Evolutionary conservation across 106 monocot genomes (phyloP).

Genomic region (Acorus calamus): DNA sequence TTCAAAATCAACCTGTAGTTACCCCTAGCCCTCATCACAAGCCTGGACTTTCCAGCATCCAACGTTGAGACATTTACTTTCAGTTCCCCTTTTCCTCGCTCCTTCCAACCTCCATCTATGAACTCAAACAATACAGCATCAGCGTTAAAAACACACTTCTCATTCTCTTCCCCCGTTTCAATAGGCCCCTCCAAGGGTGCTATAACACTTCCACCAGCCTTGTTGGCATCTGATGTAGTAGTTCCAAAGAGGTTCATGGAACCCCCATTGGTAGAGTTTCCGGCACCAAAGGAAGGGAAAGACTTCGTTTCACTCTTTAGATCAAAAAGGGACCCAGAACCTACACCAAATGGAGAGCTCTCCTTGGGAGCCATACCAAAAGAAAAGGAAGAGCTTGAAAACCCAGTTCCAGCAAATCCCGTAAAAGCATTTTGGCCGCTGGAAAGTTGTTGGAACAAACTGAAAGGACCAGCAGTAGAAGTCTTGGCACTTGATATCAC

Average conservation of each 20-base stretch:
- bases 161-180: slow-evolving; percentile 97
- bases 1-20: slow-evolving; percentile 87
- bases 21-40: slow-evolving; percentile 83
- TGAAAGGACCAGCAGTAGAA: slow-evolving; percentile 24
- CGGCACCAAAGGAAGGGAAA: slow-evolving; percentile 30
- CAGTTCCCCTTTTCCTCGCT: slow-evolving; percentile 87
- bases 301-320: slow-evolving; percentile 21
- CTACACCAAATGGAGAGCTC: slow-evolving; percentile 28
- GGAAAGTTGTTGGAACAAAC: slow-evolving; percentile 75
- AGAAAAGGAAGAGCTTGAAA: slow-evolving; percentile 58
- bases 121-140: slow-evolving; percentile 93
- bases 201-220: slow-evolving; percentile 12
- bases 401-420: slow-evolving; percentile 80
- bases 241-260: slow-evolving; percentile 12
- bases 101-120: slow-evolving; percentile 89
- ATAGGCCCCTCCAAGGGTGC: slow-evolving; percentile 57
- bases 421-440: slow-evolving; percentile 96
- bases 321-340: slow-evolving; percentile 37
- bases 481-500: background rate
- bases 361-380: slow-evolving; percentile 50
- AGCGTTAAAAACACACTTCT: slow-evolving; percentile 58
- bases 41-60: slow-evolving; percentile 50
- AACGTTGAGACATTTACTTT: slow-evolving; percentile 54
- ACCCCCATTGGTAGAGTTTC: slow-evolving; percentile 30
- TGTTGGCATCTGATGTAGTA: slow-evolving; percentile 17